Evolutionary conservation across 1,139 yeast species (phyloP), one percentile per base, ranked within the genome.

Genomic region (Debaryomyces coudertii): DNA sequence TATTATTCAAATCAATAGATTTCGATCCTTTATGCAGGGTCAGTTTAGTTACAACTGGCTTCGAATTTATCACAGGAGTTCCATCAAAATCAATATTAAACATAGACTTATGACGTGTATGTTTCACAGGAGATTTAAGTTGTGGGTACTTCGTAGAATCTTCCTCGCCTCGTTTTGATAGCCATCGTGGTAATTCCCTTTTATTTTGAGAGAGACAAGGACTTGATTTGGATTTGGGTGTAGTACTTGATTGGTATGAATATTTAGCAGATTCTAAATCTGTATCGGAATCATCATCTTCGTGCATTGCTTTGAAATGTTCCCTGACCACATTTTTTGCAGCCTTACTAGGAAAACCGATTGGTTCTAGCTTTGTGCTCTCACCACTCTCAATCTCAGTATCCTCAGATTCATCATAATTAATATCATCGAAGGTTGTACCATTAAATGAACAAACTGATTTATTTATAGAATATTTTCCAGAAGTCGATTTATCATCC

Each of bases 31-130:
- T 33, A 40, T 55, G 59, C 12, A 24, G 28, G 3, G 1, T 22
- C 18, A 31, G 18, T 28, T 38, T 43, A 22, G 12, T 20, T 4
- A 36, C 9, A 14, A 9, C 15, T 3, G 14, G 14, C 1, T 4
- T 5, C 8, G 24, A 20, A 5, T 5, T n/a, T 31, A 24, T 9
- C 3, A 7, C 14, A 7, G 24, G 18, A 20, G 49, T 49, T 27
- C 56, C 41, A 40, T 64, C 57, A 44, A 71, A 67, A 33, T 70
- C 68, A 39, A 74, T 71, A 43, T 64, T 64, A 46, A 65, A 69
- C 72, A 73, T 63, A 2, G 77, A 73, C 45, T 66, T 66, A 42
- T 69, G 71, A 38, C 79, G 69, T 14, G 65, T 55, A 46, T 74
- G 79, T 42, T 68, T 64, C 41, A 57, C 55, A 5, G 76, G 75